Evolutionary conservation across 768 basidiomycete species (phyloP).

Genomic region (Mrakia blollopis): DNA sequence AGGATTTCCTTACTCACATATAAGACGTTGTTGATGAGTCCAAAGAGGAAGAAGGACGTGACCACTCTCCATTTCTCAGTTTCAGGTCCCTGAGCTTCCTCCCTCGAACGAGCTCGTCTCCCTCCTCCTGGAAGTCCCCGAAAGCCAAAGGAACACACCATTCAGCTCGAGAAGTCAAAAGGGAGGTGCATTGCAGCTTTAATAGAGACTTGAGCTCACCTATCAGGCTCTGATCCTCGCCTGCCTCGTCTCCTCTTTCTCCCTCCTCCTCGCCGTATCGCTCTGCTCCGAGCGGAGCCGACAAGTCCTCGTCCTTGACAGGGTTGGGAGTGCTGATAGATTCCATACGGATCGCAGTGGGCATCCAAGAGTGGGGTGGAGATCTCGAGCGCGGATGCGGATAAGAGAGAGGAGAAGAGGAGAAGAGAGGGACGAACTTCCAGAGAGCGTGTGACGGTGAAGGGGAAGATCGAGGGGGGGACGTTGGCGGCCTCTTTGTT

Average conservation of each 20-base stretch:
- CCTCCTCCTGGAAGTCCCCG: not conserved
- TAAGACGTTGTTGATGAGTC: slow-evolving; percentile 28
- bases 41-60: slow-evolving; percentile 23
- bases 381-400: not conserved
- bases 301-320: not conserved
- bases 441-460: too few relatives aligned
- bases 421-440: too few relatives aligned
- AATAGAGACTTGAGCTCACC: too few relatives aligned
- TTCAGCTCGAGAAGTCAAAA: not conserved
- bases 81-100: not conserved
- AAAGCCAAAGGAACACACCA: not conserved
- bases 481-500: too few relatives aligned
- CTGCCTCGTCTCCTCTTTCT: not conserved
- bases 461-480: too few relatives aligned
- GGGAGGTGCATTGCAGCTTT: not conserved
- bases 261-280: not conserved
- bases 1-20: slow-evolving; percentile 7
- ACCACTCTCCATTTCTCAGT: slow-evolving; percentile 19
- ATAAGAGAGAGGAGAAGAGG: not conserved
- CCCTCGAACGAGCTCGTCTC: not conserved
- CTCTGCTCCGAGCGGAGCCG: not conserved
- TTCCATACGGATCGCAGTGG: not conserved
- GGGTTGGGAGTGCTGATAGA: not conserved
- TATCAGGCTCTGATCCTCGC: not conserved
- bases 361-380: not conserved